Base-by-base conservation (phyloP, 2,329 filamentous ascomycete species). In the Nothophoma quercina region DNA sequence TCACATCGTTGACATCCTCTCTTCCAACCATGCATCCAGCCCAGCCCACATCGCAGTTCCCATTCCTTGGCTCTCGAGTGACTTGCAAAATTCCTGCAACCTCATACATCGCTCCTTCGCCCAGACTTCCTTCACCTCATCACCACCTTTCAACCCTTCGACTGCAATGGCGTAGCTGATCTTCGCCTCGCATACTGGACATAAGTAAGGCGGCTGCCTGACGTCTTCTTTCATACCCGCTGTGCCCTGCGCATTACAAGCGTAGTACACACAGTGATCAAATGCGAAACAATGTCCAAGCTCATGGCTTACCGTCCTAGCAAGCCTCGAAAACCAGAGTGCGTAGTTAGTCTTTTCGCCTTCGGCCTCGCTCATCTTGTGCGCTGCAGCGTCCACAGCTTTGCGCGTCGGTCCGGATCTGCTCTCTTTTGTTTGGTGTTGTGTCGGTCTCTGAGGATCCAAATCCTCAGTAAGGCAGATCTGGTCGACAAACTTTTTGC, bases 241-340 rank as follows among this genome's bases (percentile, higher is more conserved):
- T 0, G 83, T 85, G 4, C 82, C 79, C 64, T 88, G 85, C 85
- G 88, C 87, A 2, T 79, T 77, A 59, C 85, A 89, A 0, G 85
- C 84, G 59, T 85, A 87, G 61, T 85, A 88, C 0, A 82, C 74
- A 64, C 88, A 90, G 65, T 90, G 87, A 7, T 71, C 86, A 12
- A 90, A 54, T 1, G 83, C 85, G 29, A 90, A 80, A 63, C 86
- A 90, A 67, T 89, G 88, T 0, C 85, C 84, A 0, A 90, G 70
- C 63, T 90, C 87, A 64, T 90, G 88, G 1, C 79, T 79, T 1
- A 81, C 82, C 0, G 87, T 71, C 5, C 63, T 41, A 81, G 81
- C 44, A 78, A 84, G 2, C 84, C 68, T 9, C 82, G 78, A 8
- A 12, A 89, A 78, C 85, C 86, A 89, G 1, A 87, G 64, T 0